Conservation (phyloP, 768 basidiomycete genomes). For the Pleurotus djamor region DNA sequence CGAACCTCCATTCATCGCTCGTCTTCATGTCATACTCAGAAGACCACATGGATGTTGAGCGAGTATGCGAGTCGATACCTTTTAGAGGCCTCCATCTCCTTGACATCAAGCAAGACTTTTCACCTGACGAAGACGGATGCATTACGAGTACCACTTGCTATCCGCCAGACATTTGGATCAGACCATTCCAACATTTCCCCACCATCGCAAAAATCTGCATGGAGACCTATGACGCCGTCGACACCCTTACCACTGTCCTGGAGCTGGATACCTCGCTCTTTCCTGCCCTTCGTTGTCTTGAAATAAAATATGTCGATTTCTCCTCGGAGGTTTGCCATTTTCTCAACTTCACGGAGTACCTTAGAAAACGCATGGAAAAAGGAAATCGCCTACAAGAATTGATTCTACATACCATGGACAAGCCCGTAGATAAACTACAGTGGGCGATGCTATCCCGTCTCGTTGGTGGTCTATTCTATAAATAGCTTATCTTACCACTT, state of each 20-base stretch:
- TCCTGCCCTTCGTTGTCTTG: background rate
- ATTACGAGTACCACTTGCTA: background rate
- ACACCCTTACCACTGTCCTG: background rate
- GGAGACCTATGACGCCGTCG: background rate
- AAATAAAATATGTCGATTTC: background rate
- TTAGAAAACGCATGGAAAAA: background rate
- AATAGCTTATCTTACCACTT: background rate
- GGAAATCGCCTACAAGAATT: background rate
- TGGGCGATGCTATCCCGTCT: background rate
- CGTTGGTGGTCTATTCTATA: background rate
- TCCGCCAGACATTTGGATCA: background rate
- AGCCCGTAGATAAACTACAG: background rate
- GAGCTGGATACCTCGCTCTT: background rate
- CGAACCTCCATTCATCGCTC: background rate
- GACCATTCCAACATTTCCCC: background rate
- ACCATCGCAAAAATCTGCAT: background rate
- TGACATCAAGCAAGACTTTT: background rate
- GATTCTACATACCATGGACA: background rate
- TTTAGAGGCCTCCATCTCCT: background rate
- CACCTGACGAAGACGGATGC: background rate
- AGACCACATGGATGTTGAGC: background rate
- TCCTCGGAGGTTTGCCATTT: background rate
- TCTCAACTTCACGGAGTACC: background rate
- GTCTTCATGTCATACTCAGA: background rate
- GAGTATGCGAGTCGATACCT: background rate